A percentile compares a stretch with the other conserved stretches of the same genome.
Conservation (phyloP, 2,329 filamentous ascomycete species). For the Colletotrichum spinosum region DNA sequence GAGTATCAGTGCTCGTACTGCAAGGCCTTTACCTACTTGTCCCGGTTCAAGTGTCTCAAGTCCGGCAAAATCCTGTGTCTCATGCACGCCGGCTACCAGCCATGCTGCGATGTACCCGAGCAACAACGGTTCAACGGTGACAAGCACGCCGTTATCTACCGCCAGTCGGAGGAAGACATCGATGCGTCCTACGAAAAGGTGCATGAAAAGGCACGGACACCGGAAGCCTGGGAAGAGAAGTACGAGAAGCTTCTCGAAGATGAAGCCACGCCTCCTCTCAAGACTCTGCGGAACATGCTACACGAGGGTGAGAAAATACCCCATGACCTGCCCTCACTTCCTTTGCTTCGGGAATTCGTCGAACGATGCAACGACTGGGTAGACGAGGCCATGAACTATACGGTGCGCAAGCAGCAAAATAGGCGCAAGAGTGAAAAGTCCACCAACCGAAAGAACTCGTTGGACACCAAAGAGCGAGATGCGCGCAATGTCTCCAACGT, state of each 20-base stretch:
- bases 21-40: conserved; percentile 92
- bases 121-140: conserved; percentile 75
- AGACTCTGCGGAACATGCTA: conserved; percentile 83
- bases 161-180: conserved; percentile 80
- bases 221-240: conserved; percentile 91
- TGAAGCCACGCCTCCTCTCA: conserved; percentile 85
- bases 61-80: conserved; percentile 87
- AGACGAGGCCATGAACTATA: conserved; percentile 95
- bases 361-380: conserved; percentile 98
- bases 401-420: conserved; percentile 96
- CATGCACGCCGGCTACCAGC: conserved; percentile 80
- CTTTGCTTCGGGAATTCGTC: conserved; percentile 87
- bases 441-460: conserved; percentile 69
- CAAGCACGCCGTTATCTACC: conserved; percentile 81
- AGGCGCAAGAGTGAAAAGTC: conserved; percentile 93
- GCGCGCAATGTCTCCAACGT: conserved; percentile 91
- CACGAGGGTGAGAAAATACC: conserved; percentile 97
- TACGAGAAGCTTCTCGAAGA: conserved; percentile 87
- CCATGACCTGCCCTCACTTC: conserved; percentile 85
- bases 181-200: conserved; percentile 77
- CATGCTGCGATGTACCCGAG: conserved; percentile 81
- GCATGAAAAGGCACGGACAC: conserved; percentile 85
- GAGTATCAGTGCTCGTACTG: conserved; percentile 93
- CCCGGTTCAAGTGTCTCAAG: conserved; percentile 86
- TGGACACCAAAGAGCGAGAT: conserved; percentile 87